Conservation (phyloP, 768 basidiomycete genomes). For the Trametopsis cervina region DNA sequence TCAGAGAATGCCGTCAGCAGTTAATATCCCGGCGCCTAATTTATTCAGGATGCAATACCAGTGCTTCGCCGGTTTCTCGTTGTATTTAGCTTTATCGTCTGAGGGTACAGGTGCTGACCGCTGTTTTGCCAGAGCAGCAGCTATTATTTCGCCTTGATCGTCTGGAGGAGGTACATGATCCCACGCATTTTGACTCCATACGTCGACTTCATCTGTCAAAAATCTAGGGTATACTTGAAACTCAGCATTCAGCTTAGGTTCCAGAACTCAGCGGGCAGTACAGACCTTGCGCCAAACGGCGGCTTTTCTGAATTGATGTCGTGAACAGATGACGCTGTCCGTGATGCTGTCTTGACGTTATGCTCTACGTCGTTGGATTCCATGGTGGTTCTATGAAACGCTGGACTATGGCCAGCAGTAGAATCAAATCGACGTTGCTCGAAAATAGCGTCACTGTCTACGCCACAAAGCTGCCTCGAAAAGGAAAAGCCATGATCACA, state of each 20-base stretch:
- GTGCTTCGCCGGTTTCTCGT: conserved; percentile 64
- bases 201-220: conserved; percentile 59
- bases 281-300: conserved; percentile 12
- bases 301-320: conserved; percentile 11
- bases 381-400: not conserved
- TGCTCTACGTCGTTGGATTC: not conserved
- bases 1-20: not conserved
- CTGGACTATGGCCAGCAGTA: not conserved
- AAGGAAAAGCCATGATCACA: not conserved
- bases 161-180: conserved; percentile 82
- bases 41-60: conserved; percentile 43
- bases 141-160: conserved; percentile 72
- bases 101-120: conserved; percentile 64
- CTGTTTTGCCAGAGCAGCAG: conserved; percentile 64
- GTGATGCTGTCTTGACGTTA: not conserved
- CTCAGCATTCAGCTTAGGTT: not conserved
- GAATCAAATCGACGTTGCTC: too few relatives aligned
- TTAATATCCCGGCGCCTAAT: not conserved
- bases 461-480: not conserved
- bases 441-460: not conserved
- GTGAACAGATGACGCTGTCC: conserved; percentile 13
- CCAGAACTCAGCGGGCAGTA: not conserved
- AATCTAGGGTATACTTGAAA: conserved; percentile 37
- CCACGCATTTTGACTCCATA: conserved; percentile 89
- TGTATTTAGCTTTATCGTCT: conserved; percentile 63